Evolutionary conservation across 306 rosid species (phyloP).

Genomic region (Glycine soja): DNA sequence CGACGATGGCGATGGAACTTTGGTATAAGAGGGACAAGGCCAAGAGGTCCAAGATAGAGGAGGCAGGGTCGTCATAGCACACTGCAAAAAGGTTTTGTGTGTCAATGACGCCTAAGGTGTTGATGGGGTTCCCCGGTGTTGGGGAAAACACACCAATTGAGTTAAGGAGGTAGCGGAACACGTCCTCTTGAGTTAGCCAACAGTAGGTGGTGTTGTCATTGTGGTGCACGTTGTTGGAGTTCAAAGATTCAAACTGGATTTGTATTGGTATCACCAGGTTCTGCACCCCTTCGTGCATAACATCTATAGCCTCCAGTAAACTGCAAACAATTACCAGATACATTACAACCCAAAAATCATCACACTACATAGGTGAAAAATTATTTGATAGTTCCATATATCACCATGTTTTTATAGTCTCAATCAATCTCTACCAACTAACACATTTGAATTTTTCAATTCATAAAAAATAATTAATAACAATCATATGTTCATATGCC

Average conservation of each 20-base stretch:
- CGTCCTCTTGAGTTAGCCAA: slow-evolving; percentile 91
- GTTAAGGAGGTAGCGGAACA: slow-evolving; percentile 83
- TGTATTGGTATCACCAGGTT: slow-evolving; percentile 72
- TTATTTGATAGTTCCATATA: too few relatives aligned
- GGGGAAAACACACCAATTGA: slow-evolving; percentile 73
- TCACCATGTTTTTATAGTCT: too few relatives aligned
- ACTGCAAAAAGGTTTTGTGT: slow-evolving; percentile 53
- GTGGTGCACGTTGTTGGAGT: slow-evolving; percentile 14
- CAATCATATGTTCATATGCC: too few relatives aligned
- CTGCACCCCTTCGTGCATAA: slow-evolving; percentile 71
- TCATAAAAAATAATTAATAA: too few relatives aligned
- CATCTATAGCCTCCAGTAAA: slow-evolving; percentile 74
- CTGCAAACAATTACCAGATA: slow-evolving; percentile 38
- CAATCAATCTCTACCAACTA: too few relatives aligned
- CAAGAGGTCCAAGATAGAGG: slow-evolving; percentile 67
- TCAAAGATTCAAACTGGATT: background rate
- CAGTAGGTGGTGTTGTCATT: slow-evolving; percentile 61
- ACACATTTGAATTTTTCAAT: too few relatives aligned
- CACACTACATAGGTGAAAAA: too few relatives aligned
- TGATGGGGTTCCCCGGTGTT: slow-evolving; percentile 55
- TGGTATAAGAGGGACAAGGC: slow-evolving; percentile 55
- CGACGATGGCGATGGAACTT: slow-evolving; percentile 76
- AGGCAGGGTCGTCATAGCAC: slow-evolving; percentile 69
- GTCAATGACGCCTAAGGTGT: slow-evolving; percentile 65
- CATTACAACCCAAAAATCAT: too few relatives aligned